These are phyloP conservation scores for Lachancea kluyveri DNA, from an alignment of 805 yeast genomes.

Conservation along the genomic window DNA sequence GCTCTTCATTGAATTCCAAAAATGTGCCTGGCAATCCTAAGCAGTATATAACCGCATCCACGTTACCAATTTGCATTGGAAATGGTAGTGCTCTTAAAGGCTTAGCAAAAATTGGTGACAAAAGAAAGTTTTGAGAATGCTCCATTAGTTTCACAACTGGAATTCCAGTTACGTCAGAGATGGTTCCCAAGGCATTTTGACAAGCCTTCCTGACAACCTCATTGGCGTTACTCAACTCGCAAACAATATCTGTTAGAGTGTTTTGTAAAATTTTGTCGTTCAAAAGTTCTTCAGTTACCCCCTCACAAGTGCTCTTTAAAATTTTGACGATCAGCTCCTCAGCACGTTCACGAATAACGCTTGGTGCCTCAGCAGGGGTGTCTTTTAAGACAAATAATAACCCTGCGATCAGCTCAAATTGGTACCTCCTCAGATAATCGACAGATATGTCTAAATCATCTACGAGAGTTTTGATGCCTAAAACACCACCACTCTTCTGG, in stretches of 20 bases:
- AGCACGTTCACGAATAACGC: conserved; percentile 68
- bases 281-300: conserved; percentile 51
- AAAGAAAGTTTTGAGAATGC: conserved; percentile 73
- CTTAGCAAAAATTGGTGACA: conserved; percentile 94
- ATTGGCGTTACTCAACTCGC: conserved; percentile 87
- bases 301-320: conserved; percentile 58
- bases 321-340: conserved; percentile 58
- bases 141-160: conserved; percentile 70
- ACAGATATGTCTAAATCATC: conserved; percentile 62
- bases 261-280: conserved; percentile 69
- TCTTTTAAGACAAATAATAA: conserved; percentile 87
- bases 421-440: conserved; percentile 68
- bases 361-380: conserved; percentile 82
- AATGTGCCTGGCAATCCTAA: conserved; percentile 75
- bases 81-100: conserved; percentile 96
- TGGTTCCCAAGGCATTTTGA: conserved; percentile 56
- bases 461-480: conserved; percentile 72
- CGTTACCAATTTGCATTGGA: conserved; percentile 97
- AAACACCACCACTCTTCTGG: conserved; percentile 80
- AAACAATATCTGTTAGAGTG: conserved; percentile 81
- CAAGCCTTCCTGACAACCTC: conserved; percentile 77
- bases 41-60: conserved; percentile 94
- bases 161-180: conserved; percentile 65
- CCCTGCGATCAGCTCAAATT: conserved; percentile 78
- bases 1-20: conserved; percentile 80